A percentile compares a stretch with the other conserved stretches of the same genome.
Evolutionary conservation across 345 rosid genomes (phyloP).

Genomic region (Sonneratia caseolaris): DNA sequence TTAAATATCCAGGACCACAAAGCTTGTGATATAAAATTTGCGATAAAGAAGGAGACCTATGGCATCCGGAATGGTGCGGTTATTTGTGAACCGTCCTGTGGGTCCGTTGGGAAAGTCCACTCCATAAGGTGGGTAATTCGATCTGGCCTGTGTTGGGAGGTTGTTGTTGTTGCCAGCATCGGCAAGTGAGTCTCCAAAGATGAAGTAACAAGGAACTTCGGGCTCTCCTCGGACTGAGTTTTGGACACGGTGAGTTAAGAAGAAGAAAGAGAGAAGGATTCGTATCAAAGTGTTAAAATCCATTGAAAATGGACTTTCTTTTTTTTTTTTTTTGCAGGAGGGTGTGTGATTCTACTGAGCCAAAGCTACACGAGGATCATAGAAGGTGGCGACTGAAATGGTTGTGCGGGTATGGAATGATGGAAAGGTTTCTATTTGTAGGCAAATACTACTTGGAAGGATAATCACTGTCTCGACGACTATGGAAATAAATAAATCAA

Average conservation of each 20-base stretch:
- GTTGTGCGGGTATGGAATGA: neutral
- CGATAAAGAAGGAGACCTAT: conserved; percentile 11
- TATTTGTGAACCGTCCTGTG: conserved; percentile 25
- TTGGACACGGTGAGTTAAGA: neutral
- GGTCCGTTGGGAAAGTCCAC: conserved; percentile 12
- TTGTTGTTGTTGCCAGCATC: conserved; percentile 24
- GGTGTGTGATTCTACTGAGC: no score
- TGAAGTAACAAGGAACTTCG: conserved; percentile 24
- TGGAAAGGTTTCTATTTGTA: neutral
- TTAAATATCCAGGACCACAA: neutral
- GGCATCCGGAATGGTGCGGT: conserved; percentile 12
- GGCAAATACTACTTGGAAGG: neutral
- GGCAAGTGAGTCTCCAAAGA: conserved; percentile 26
- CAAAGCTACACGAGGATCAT: no score
- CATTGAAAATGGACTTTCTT: neutral
- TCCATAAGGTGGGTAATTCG: conserved; percentile 25
- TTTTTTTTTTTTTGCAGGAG: no score
- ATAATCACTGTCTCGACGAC: no score
- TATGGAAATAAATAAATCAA: no score
- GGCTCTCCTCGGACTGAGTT: conserved; percentile 8
- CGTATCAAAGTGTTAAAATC: neutral
- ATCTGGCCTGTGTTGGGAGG: conserved; percentile 10
- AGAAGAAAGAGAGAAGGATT: neutral
- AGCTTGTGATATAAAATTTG: neutral
- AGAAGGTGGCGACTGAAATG: neutral